Base-by-base conservation (phyloP, 129 eudicot species). In the Rutidosis leptorrhynchoides region DNA sequence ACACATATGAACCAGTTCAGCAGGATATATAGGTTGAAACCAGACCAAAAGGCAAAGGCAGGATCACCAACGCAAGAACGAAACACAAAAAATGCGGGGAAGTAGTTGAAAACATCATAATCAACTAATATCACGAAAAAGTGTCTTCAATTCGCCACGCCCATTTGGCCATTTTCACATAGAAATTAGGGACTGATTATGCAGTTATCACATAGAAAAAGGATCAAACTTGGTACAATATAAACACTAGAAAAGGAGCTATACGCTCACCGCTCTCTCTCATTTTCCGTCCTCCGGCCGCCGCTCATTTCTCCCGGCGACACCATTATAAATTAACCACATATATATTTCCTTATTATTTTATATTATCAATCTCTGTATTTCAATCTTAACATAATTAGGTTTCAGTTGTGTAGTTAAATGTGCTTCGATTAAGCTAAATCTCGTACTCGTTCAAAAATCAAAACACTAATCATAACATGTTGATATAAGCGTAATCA, bases 221-320 rank as follows among this genome's bases (percentile, higher is more conserved):
- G 56, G 56, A 51, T 51, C 56, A 19, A 19, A n/a, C 56, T 19
- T 51, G 56, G 24, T 51, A 51, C 56, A 51, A 51, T 5, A n/a
- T 6, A 51, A 51, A 9, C 8, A 51, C 56, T 40, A 37, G 45
- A 10, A 49, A 8, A 49, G 2, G 22, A 49, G 23, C 21, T 15
- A 20, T 49, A 16, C 24, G 19, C 11, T 24, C 56, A 51, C 11
- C 56, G 21, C 56, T n/a, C n/a, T n/a, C n/a, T 51, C 56, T 51
- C 56, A 51, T 20, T 17, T 51, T 51, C 56, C 56, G 56, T 51
- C 24, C 9, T n/a, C 56, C 12, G 56, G 56, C 25, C 22, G 19
- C 56, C 24, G 25, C 14, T 51, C 56, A 19, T 51, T 51, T 51
- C 25, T 51, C 56, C 22, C 21, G 19, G 0, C 25, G 25, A 17